phyloP scores from a whole-genome alignment of 768 basidiomycete species.

The Hypholoma fasciculare region DNA sequence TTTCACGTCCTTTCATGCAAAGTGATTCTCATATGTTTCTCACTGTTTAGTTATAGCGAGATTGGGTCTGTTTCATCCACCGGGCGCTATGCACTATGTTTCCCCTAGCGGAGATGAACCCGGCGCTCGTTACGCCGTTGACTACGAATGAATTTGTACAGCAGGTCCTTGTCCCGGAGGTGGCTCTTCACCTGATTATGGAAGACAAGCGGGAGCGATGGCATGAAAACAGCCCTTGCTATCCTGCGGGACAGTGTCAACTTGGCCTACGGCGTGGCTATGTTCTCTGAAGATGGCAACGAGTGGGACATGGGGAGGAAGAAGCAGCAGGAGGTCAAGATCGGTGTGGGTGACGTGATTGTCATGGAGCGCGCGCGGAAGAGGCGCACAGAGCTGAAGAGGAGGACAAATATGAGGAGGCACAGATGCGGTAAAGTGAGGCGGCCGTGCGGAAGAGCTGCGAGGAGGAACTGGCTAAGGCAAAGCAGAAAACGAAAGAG shows the following conservation, averaged over 20 bases:
- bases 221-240: slow-evolving; percentile 45
- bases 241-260: slow-evolving; percentile 79
- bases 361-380: slow-evolving; percentile 55
- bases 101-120: slow-evolving; percentile 58
- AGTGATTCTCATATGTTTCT: background rate
- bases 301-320: slow-evolving; percentile 31
- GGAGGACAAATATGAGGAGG: slow-evolving; percentile 30
- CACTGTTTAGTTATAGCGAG: slow-evolving; percentile 75
- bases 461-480: slow-evolving; percentile 7
- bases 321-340: slow-evolving; percentile 23
- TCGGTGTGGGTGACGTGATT: slow-evolving; percentile 50
- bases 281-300: slow-evolving; percentile 71
- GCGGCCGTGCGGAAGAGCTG: background rate
- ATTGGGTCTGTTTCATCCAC: slow-evolving; percentile 77
- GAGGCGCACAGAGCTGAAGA: slow-evolving; percentile 51
- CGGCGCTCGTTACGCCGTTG: slow-evolving; percentile 60
- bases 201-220: slow-evolving; percentile 57
- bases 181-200: slow-evolving; percentile 78
- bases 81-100: slow-evolving; percentile 77
- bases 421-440: background rate
- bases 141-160: slow-evolving; percentile 76
- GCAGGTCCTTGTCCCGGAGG: slow-evolving; percentile 88
- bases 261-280: slow-evolving; percentile 78
- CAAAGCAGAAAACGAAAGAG: slow-evolving; percentile 1
- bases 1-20: background rate